Evolutionary conservation across 2,329 filamentous ascomycete species (phyloP).

Genomic region (Aspergillus persii): DNA sequence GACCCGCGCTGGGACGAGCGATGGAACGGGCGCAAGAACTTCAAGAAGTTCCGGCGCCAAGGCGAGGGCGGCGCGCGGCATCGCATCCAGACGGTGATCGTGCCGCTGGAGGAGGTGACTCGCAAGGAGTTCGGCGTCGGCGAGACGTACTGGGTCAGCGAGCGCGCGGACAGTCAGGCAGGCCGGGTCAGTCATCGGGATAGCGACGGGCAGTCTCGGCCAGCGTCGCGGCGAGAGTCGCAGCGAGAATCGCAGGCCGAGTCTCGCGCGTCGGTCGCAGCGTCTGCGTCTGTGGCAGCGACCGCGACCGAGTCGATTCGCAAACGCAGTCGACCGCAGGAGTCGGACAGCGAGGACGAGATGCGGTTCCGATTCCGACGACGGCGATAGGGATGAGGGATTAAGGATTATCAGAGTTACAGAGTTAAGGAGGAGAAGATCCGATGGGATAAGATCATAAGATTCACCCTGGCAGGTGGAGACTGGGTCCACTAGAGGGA

Average conservation of each 20-base stretch:
- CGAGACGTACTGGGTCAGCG: slow-evolving; percentile 68
- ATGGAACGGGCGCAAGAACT: slow-evolving; percentile 96
- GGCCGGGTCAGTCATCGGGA: slow-evolving; percentile 2
- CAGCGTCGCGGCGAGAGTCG: no score
- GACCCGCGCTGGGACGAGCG: slow-evolving; percentile 73
- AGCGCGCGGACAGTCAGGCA: slow-evolving; percentile 2
- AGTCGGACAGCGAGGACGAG: slow-evolving; percentile 58
- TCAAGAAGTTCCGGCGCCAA: slow-evolving; percentile 71
- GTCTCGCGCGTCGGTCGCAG: no score
- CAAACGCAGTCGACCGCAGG: slow-evolving; percentile 39
- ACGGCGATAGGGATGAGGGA: slow-evolving; percentile 28
- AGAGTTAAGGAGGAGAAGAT: no score
- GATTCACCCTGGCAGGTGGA: background rate
- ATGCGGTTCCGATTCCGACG: slow-evolving; percentile 56
- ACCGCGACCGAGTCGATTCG: slow-evolving; percentile 12
- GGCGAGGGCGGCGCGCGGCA: slow-evolving; percentile 38
- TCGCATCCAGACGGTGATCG: slow-evolving; percentile 58
- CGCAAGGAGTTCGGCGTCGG: slow-evolving; percentile 71
- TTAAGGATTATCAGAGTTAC: no score
- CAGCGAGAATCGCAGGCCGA: no score
- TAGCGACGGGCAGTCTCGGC: background rate
- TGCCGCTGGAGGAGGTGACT: slow-evolving; percentile 69
- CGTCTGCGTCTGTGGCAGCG: slow-evolving; percentile 10
- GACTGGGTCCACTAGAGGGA: no score
- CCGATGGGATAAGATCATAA: no score